Evolutionary conservation across 331 rosid genomes (phyloP), one percentile per base, ranked within the genome.

Genomic region (Quercus phellos): DNA sequence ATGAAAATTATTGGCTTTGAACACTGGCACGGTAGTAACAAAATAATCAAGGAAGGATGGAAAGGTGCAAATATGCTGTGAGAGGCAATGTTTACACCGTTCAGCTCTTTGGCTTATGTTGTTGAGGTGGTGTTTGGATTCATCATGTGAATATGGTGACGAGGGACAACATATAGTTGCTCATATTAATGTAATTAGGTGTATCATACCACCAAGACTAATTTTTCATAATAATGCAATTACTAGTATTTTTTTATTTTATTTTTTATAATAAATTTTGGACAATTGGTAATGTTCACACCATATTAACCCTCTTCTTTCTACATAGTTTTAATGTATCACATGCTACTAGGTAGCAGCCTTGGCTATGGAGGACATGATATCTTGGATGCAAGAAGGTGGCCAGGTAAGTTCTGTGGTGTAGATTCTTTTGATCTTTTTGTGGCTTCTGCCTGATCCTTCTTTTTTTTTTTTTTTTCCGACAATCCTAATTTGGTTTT

Each of bases 341-440:
- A 86, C 94, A 81, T 91, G 98, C 96, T 87, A 86, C 91, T 90
- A 95, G 99, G 98, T 95, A 93, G 99, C 98, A 77, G 99, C 99
- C 58, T 77, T 95, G 87, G 99, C 99, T 76, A 91, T 95, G 83
- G 99, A 95, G 88, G 99, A 95, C 82, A 95, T 95, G 99, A 82
- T 92, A 80, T 87, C 98, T 67, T 95, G 99, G 99, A 95, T 95
- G 99, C 94, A 92, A 72, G 99, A 95, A 87, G 97, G 99, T 84
- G 99, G 99, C 82, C 99, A 95, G 90, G 99, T 95, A 88, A 84
- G 89, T 80, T 84, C 70, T 75, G 56, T 78, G 6, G 60, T 55
- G 61, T 69, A 22, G 34, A 77, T 72, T 70, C 55, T 4, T 76
- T 68, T 35, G 22, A 64, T 73, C 77, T 46, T 61, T 22, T 56